These are phyloP conservation scores for Nitzschia putrida DNA, from an alignment of 108 stramenopile genomes.

Conservation along the genomic window DNA sequence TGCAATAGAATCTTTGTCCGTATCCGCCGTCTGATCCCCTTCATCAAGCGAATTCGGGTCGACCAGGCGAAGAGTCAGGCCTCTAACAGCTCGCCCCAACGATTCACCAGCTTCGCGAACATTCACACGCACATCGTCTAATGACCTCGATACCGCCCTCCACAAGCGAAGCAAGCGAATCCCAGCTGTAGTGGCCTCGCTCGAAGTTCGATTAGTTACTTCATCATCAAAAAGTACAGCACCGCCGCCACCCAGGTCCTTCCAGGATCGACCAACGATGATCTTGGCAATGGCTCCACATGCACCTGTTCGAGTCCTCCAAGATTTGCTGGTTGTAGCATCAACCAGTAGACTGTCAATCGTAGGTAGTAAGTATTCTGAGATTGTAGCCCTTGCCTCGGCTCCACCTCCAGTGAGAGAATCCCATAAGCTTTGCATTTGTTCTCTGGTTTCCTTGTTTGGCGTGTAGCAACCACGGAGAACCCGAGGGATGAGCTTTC, in stretches of 20 bases:
- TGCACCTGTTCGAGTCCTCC: constrained; percentile 77
- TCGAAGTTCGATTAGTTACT: constrained; percentile 18
- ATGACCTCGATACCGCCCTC: constrained; percentile 65
- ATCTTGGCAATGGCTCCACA: constrained; percentile 79
- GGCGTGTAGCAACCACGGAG: constrained; percentile 80
- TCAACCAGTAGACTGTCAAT: constrained; percentile 76
- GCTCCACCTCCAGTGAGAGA: constrained; percentile 84
- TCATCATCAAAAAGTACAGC: constrained; percentile 66
- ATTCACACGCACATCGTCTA: constrained; percentile 75
- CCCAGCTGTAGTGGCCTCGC: constrained; percentile 44
- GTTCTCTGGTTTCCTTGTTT: constrained; percentile 80
- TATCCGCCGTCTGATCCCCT: constrained; percentile 15
- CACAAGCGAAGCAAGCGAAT: constrained; percentile 71
- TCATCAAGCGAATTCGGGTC: constrained; percentile 28
- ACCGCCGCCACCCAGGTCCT: constrained; percentile 73
- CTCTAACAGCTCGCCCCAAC: constrained; percentile 57
- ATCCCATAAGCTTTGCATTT: constrained; percentile 79
- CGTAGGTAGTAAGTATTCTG: constrained; percentile 60
- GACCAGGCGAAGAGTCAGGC: constrained; percentile 52
- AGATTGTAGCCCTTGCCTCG: constrained; percentile 61
- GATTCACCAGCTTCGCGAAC: constrained; percentile 79
- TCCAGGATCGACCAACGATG: constrained; percentile 82
- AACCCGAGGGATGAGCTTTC: constrained; percentile 77
- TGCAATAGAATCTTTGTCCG: constrained; percentile 49
- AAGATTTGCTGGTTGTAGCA: constrained; percentile 63